Evolutionary conservation across 1,284 basidiomycete species (phyloP), one percentile per base, ranked within the genome.

Genomic region (Crucibulum cyathiforme): DNA sequence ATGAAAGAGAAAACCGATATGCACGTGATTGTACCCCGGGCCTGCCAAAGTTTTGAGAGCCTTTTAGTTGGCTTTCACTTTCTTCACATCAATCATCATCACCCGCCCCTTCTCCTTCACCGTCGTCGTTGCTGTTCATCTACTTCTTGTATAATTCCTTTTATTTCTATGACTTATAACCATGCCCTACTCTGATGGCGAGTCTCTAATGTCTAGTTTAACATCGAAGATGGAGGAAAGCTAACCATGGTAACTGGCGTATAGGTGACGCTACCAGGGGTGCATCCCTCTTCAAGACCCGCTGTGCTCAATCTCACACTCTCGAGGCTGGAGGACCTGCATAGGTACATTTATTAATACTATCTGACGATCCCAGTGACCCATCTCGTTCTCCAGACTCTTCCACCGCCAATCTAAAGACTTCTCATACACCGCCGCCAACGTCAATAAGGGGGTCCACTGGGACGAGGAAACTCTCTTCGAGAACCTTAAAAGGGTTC

Each of bases 241-340:
- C 24, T 24, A 24, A 24, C 24, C 24, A 24, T 4, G 24, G 24
- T 24, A 24, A 24, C 24, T 41, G 39, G 17, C 39, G 9, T 57
- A 8, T 70, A 95, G 95, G 95, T 88, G 93, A 97, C 82, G 79
- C 89, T 71, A 70, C 69, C 63, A 97, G 96, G 86, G 95, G 95
- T 80, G 95, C 95, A 74, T 81, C 83, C 77, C 90, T 95, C 75
- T 96, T 96, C 90, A 95, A 94, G 88, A 97, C 95, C 69, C 94
- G 96, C 67, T 99, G 97, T 76, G 94, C 95, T 61, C 96, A 98
- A 79, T 99, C 97, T 85, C 97, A 99, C 82, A 98, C 95, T 67
- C 79, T 94, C 69, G 94, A 85, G 68, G 83, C 86, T 67, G 92
- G 94, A 65, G 96, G 91, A 69, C 82, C 88, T 98, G 49, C 89